A percentile compares a stretch with the other conserved stretches of the same genome.
Conservation (phyloP, 2,329 filamentous ascomycete genomes). For the Paramyrothecium roridum region DNA sequence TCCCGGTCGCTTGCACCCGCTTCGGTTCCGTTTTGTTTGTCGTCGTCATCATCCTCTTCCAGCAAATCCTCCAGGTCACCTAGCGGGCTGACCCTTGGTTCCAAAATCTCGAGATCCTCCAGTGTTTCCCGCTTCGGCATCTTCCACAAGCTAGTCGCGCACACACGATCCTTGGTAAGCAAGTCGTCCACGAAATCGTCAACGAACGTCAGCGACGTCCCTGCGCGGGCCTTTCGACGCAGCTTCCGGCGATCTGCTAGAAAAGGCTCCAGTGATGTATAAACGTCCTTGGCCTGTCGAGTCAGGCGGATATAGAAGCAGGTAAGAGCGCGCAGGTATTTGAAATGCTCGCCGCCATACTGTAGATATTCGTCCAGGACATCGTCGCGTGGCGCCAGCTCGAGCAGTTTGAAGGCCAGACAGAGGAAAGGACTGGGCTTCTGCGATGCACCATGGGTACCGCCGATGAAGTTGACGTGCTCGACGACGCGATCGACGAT, state of each 20-base stretch:
- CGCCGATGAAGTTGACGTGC: conserved; percentile 77
- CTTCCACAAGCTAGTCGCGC: conserved; percentile 89
- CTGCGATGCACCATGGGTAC: conserved; percentile 80
- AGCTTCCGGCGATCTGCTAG: conserved; percentile 82
- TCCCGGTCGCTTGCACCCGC: conserved; percentile 25
- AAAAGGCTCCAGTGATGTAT: conserved; percentile 74
- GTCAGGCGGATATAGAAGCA: conserved; percentile 93
- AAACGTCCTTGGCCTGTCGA: conserved; percentile 77
- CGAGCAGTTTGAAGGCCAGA: conserved; percentile 89
- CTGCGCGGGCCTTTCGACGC: conserved; percentile 69
- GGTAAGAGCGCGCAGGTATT: conserved; percentile 85
- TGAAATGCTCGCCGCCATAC: conserved; percentile 72
- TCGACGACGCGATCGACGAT: conserved; percentile 88
- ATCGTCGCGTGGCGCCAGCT: conserved; percentile 76
- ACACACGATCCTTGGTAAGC: conserved; percentile 83
- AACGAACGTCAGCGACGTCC: conserved; percentile 74
- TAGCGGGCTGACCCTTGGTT: conserved; percentile 79
- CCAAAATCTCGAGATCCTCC: conserved; percentile 85
- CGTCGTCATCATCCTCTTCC: conserved; percentile 55
- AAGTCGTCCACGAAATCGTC: conserved; percentile 95
- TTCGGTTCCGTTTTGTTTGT: conserved; percentile 26
- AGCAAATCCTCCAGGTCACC: conserved; percentile 74
- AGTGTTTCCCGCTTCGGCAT: conserved; percentile 77
- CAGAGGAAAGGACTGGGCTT: conserved; percentile 92
- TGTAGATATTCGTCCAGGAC: conserved; percentile 78